These are phyloP conservation scores for Piper longum DNA, from an alignment of 164 flowering plant genomes.

Conservation along the genomic window DNA sequence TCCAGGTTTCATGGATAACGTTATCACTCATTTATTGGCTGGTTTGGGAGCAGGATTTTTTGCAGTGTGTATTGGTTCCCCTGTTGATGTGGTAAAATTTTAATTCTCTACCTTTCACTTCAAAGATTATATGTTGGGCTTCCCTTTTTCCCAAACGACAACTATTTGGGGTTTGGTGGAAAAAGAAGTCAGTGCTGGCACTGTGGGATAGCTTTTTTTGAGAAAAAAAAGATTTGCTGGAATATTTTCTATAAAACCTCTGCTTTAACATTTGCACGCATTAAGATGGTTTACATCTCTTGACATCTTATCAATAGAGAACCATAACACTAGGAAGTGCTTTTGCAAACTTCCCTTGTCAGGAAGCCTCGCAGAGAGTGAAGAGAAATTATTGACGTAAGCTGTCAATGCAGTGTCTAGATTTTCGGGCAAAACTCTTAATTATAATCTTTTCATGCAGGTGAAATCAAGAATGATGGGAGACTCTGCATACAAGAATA, in stretches of 20 bases:
- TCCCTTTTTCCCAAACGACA: neutral
- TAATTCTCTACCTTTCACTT: conserved; percentile 9
- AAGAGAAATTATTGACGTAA: neutral
- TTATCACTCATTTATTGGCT: conserved; percentile 77
- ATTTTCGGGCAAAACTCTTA: neutral
- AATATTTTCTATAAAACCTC: too few species aligned
- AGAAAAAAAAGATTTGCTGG: too few species aligned
- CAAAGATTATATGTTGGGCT: neutral
- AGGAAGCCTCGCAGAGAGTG: neutral
- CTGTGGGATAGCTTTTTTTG: too few species aligned
- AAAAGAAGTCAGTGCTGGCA: too few species aligned
- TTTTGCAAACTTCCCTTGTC: too few species aligned
- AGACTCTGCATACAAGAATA: conserved; percentile 70
- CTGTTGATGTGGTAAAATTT: conserved; percentile 79
- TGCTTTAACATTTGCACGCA: neutral
- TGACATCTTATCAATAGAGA: neutral
- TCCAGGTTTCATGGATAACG: conserved; percentile 85
- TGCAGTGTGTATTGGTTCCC: conserved; percentile 97
- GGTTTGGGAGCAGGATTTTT: conserved; percentile 96
- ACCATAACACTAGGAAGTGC: neutral
- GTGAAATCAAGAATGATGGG: conserved; percentile 99
- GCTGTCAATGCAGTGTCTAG: neutral
- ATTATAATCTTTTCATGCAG: conserved; percentile 18
- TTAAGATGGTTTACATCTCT: too few species aligned
- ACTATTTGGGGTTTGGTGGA: too few species aligned